phyloP scores from a whole-genome alignment of 129 eudicot species.

The Lonicera japonica region DNA sequence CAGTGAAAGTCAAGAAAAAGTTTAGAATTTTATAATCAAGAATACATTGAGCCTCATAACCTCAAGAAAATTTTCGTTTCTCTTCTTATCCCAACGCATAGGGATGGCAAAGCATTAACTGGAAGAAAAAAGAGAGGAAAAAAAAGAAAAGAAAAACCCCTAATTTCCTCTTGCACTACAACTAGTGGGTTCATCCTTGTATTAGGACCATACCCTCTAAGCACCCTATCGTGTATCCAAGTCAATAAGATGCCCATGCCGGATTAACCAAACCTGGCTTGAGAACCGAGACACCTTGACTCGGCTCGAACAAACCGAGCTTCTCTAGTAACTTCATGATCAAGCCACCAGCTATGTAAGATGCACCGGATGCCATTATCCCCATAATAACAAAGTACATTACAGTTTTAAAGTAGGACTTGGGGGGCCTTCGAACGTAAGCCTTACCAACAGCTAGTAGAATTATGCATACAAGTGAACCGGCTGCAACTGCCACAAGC shows the following conservation, averaged over 20 bases:
- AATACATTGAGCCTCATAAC: too few relatives aligned
- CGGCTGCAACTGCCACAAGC: constrained; percentile 53
- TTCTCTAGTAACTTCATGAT: constrained; percentile 44
- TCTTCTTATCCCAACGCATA: neutral
- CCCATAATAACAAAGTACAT: constrained; percentile 40
- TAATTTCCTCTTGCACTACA: too few relatives aligned
- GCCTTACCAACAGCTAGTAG: constrained; percentile 60
- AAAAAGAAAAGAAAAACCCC: too few relatives aligned
- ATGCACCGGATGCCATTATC: constrained; percentile 57
- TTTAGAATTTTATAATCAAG: too few relatives aligned
- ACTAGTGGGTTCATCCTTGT: too few relatives aligned
- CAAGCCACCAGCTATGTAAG: constrained; percentile 56
- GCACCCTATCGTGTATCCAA: neutral
- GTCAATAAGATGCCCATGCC: constrained; percentile 34
- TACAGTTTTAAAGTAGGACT: constrained; percentile 45
- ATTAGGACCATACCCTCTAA: too few relatives aligned
- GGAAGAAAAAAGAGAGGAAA: too few relatives aligned
- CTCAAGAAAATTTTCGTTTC: neutral
- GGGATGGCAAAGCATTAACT: neutral
- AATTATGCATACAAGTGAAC: constrained; percentile 49
- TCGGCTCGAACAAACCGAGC: constrained; percentile 41
- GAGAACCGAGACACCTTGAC: constrained; percentile 12
- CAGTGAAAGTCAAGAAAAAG: too few relatives aligned
- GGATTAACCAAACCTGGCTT: neutral
- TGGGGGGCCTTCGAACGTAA: constrained; percentile 41